Percentiles rank a stretch among this genome's conserved stretches.
Conservation (phyloP, 805 yeast species). For the Candida sanyiensis region DNA sequence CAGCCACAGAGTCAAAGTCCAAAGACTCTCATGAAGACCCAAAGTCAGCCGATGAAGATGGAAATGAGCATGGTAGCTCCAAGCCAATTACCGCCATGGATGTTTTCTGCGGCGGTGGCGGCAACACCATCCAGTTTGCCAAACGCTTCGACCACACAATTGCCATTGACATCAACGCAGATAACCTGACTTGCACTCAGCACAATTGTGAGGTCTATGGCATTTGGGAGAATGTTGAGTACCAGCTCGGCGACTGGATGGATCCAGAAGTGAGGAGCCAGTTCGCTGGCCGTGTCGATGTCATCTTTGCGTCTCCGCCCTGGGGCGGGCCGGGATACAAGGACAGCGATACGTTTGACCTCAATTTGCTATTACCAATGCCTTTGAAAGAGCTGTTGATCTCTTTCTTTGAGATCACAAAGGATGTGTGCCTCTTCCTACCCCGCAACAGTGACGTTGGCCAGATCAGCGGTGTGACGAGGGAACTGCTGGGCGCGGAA, state of each 20-base stretch:
- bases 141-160: slow-evolving; percentile 46
- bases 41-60: background rate
- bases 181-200: slow-evolving; percentile 58
- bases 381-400: slow-evolving; percentile 38
- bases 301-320: slow-evolving; percentile 75
- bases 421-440: slow-evolving; percentile 52
- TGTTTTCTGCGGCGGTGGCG: slow-evolving; percentile 85
- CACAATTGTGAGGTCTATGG: slow-evolving; percentile 64
- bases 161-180: slow-evolving; percentile 56
- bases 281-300: slow-evolving; percentile 33
- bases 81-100: slow-evolving; percentile 32
- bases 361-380: slow-evolving; percentile 43
- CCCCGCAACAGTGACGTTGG: slow-evolving; percentile 54
- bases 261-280: slow-evolving; percentile 19
- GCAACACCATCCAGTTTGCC: slow-evolving; percentile 76
- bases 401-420: slow-evolving; percentile 36
- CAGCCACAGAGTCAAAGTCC: too few species aligned
- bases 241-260: slow-evolving; percentile 42
- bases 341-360: slow-evolving; percentile 37
- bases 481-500: slow-evolving; percentile 37
- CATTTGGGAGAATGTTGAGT: slow-evolving; percentile 45
- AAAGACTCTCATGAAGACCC: background rate
- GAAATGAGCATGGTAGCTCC: background rate
- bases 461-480: slow-evolving; percentile 46
- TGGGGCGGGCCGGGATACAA: slow-evolving; percentile 79